These are phyloP conservation scores for Pulveroboletus sp. DNA, from an alignment of 768 basidiomycete genomes.

Conservation along the genomic window DNA sequence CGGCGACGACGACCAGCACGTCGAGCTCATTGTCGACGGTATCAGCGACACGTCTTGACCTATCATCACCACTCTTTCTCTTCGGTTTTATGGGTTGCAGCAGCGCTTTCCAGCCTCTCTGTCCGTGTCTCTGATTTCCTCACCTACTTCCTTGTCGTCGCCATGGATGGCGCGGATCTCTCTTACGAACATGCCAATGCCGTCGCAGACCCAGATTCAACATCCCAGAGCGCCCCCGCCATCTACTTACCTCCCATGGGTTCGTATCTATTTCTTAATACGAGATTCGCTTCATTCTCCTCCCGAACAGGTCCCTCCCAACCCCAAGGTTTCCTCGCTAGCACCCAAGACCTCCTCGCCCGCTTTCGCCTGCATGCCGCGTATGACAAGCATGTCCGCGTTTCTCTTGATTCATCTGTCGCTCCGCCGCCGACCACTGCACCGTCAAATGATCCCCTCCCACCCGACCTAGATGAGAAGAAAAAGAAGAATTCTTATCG, in stretches of 20 bases:
- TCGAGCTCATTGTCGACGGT: slow-evolving; percentile 29
- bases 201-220: slow-evolving; percentile 57
- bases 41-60: slow-evolving; percentile 14
- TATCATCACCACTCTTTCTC: neutral
- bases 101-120: slow-evolving; percentile 3
- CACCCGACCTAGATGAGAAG: slow-evolving; percentile 51
- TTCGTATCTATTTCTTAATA: slow-evolving; percentile 18
- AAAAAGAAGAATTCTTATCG: slow-evolving; percentile 77
- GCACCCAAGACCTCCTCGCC: slow-evolving; percentile 75
- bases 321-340: slow-evolving; percentile 46
- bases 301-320: slow-evolving; percentile 28
- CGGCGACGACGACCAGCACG: slow-evolving; percentile 26
- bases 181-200: slow-evolving; percentile 42
- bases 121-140: slow-evolving; percentile 24
- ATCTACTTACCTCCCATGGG: slow-evolving; percentile 32
- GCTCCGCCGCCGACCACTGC: slow-evolving; percentile 27
- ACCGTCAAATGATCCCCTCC: slow-evolving; percentile 40
- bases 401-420: slow-evolving; percentile 29
- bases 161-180: slow-evolving; percentile 28
- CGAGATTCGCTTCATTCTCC: slow-evolving; percentile 12
- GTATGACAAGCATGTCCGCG: slow-evolving; percentile 81
- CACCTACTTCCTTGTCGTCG: slow-evolving; percentile 13
- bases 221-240: slow-evolving; percentile 17
- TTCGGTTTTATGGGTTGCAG: slow-evolving; percentile 16
- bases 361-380: slow-evolving; percentile 66